These are phyloP conservation scores for Penicillium macrosclerotiorum DNA, from an alignment of 495 filamentous ascomycete genomes.

Conservation along the genomic window DNA sequence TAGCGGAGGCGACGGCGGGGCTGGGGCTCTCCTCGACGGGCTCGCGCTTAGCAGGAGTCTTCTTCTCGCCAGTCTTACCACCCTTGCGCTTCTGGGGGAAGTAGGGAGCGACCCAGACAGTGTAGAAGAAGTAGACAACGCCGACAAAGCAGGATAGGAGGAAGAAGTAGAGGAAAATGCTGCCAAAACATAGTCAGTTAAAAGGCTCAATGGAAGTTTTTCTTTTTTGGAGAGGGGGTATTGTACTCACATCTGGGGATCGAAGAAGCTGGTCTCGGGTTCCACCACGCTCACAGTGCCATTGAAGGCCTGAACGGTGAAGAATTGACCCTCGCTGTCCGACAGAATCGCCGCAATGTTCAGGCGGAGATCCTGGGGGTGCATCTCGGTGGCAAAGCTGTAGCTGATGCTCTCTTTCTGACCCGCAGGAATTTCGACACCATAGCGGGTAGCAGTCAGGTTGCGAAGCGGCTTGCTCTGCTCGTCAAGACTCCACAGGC, in stretches of 20 bases:
- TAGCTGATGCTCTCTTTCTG: conserved; percentile 74
- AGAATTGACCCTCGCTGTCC: conserved; percentile 62
- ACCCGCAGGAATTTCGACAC: conserved; percentile 73
- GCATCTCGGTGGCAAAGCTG: conserved; percentile 86
- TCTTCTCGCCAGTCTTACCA: conserved; percentile 62
- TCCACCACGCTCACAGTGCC: conserved; percentile 88
- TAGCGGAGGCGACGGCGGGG: conserved; percentile 65
- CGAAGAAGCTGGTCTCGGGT: conserved; percentile 86
- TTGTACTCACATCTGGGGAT: conserved; percentile 84
- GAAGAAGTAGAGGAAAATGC: conserved; percentile 96
- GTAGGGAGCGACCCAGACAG: conserved; percentile 92
- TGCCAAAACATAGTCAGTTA: conserved; percentile 37
- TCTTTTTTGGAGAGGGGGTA: background rate
- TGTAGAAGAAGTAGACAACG: conserved; percentile 93
- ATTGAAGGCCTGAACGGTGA: conserved; percentile 79
- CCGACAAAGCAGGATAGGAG: conserved; percentile 74
- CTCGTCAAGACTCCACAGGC: conserved; percentile 62
- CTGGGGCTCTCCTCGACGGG: conserved; percentile 62
- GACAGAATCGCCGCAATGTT: conserved; percentile 72
- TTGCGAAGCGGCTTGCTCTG: conserved; percentile 70
- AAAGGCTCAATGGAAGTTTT: background rate
- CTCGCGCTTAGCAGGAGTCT: conserved; percentile 63
- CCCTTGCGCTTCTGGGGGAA: conserved; percentile 84
- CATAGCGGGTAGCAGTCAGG: conserved; percentile 73
- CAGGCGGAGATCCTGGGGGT: conserved; percentile 83